phyloP scores from a whole-genome alignment of 768 basidiomycete species.

The Phylloporus sp. region DNA sequence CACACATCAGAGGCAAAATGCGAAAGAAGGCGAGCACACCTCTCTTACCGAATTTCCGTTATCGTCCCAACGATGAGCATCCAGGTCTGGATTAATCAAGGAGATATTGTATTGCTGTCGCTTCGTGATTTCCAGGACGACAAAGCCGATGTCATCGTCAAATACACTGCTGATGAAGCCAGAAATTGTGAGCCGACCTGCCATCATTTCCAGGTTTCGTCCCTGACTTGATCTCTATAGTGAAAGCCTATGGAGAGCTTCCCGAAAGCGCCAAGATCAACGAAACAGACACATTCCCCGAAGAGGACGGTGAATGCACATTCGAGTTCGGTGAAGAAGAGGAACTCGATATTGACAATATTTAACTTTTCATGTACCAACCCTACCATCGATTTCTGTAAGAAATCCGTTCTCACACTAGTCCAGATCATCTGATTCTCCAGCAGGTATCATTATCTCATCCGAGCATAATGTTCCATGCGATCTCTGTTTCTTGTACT shows the following conservation, averaged over 20 bases:
- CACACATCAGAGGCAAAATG: slow-evolving; percentile 99
- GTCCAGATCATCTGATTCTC: slow-evolving; percentile 2
- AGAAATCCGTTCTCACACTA: neutral
- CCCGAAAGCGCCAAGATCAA: slow-evolving; percentile 97
- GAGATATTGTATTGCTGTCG: slow-evolving; percentile 92
- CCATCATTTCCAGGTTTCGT: slow-evolving; percentile 1
- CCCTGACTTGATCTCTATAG: slow-evolving; percentile 33
- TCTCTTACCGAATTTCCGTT: neutral
- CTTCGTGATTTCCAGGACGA: slow-evolving; percentile 99
- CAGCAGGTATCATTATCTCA: slow-evolving; percentile 13
- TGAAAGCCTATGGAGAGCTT: slow-evolving; percentile 97
- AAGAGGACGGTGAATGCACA: slow-evolving; percentile 84
- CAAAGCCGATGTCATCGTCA: slow-evolving; percentile 99
- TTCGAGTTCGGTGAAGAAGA: slow-evolving; percentile 90
- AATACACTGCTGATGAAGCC: slow-evolving; percentile 96
- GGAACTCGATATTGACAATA: slow-evolving; percentile 88
- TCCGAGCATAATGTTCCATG: slow-evolving; percentile 7
- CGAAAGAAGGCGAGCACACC: slow-evolving; percentile 80
- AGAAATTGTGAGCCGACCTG: slow-evolving; percentile 57
- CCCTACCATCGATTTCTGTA: slow-evolving; percentile 12
- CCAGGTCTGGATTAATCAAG: slow-evolving; percentile 99
- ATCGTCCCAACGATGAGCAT: slow-evolving; percentile 5
- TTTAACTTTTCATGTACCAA: slow-evolving; percentile 42
- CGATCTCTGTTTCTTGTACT: neutral
- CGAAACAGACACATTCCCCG: slow-evolving; percentile 91